Conservation (phyloP, 2,329 filamentous ascomycete species). For the Fusarium bactridioides region DNA sequence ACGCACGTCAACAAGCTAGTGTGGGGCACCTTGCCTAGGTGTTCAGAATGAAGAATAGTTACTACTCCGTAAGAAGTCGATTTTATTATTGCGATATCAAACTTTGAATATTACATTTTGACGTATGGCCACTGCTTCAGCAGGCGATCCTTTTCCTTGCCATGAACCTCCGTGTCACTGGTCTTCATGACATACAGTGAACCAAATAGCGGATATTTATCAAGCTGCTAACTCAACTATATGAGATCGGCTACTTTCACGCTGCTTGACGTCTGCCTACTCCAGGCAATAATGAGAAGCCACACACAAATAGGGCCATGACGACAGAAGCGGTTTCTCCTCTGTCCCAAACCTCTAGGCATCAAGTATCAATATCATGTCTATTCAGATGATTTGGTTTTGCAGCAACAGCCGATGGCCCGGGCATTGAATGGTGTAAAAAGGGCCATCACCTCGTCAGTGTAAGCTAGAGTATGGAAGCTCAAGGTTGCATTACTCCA, state of each 20-base stretch:
- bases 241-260: neutral
- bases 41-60: neutral
- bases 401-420: neutral
- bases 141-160: neutral
- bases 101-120: neutral
- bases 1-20: constrained; percentile 8
- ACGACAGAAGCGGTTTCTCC: neutral
- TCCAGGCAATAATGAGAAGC: neutral
- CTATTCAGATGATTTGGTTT: neutral
- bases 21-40: constrained; percentile 12
- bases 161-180: neutral
- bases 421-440: neutral
- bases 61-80: neutral
- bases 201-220: neutral
- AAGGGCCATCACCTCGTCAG: neutral
- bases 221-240: neutral
- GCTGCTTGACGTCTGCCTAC: neutral
- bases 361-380: neutral
- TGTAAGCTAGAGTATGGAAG: neutral
- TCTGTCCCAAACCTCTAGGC: neutral
- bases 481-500: neutral
- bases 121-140: neutral
- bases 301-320: neutral
- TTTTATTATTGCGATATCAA: neutral
- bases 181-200: neutral